Evolutionary conservation across 2,329 filamentous ascomycete genomes (phyloP).

Genomic region (Verticillium alfalfae): DNA sequence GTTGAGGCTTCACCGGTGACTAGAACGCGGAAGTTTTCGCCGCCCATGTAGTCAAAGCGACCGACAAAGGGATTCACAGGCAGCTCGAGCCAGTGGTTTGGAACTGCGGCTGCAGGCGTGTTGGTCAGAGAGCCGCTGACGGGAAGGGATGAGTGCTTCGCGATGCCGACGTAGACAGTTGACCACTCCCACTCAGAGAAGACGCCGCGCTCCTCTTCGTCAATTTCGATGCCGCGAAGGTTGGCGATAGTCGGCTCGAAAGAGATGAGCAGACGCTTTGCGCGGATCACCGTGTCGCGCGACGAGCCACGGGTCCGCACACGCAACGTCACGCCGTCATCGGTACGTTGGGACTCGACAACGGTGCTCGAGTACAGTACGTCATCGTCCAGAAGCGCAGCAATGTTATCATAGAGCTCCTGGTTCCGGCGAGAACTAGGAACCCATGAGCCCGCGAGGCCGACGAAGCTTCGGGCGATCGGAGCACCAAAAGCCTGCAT

Average conservation of each 20-base stretch:
- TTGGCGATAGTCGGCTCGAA: slow-evolving; percentile 25
- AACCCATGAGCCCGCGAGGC: slow-evolving; percentile 20
- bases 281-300: slow-evolving; percentile 18
- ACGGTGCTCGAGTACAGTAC: slow-evolving; percentile 30
- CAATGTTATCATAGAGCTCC: slow-evolving; percentile 31
- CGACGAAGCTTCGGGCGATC: slow-evolving; percentile 26
- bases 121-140: slow-evolving; percentile 19
- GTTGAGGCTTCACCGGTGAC: slow-evolving; percentile 16
- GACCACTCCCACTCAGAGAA: slow-evolving; percentile 25
- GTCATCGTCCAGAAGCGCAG: slow-evolving; percentile 24
- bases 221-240: slow-evolving; percentile 23
- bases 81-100: slow-evolving; percentile 18
- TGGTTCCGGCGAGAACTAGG: slow-evolving; percentile 29
- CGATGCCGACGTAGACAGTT: slow-evolving; percentile 23
- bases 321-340: slow-evolving; percentile 14
- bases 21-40: slow-evolving; percentile 18
- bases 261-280: slow-evolving; percentile 27
- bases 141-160: slow-evolving; percentile 22
- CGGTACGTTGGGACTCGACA: slow-evolving; percentile 19
- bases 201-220: slow-evolving; percentile 19
- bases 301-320: slow-evolving; percentile 15
- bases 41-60: slow-evolving; percentile 19
- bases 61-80: slow-evolving; percentile 19
- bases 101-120: slow-evolving; percentile 16
- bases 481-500: slow-evolving; percentile 32